A percentile compares a stretch with the other conserved stretches of the same genome.
These are phyloP conservation scores for Harringtonia lauricola DNA, from an alignment of 2,329 filamentous ascomycete species.

Conservation along the genomic window DNA sequence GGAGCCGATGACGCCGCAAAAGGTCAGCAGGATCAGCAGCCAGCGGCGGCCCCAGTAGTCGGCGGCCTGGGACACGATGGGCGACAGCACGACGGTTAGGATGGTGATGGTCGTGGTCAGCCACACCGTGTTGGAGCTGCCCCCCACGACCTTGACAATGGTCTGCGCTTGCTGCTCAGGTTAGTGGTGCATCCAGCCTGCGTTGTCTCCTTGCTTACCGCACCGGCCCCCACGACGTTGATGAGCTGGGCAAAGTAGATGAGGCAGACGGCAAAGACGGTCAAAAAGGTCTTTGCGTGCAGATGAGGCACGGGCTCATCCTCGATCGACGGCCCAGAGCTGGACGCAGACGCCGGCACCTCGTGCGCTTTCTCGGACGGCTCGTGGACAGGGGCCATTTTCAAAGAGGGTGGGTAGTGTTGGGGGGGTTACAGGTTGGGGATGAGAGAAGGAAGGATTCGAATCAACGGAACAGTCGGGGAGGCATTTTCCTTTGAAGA, in stretches of 20 bases:
- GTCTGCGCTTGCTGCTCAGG: slow-evolving; percentile 2
- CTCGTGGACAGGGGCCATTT: too few relatives aligned
- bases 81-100: slow-evolving; percentile 23
- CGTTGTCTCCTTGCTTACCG: slow-evolving; percentile 14
- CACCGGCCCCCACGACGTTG: slow-evolving; percentile 22
- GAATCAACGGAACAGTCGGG: too few relatives aligned
- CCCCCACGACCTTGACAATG: background rate
- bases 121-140: slow-evolving; percentile 18
- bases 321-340: background rate
- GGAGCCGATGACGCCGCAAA: slow-evolving; percentile 22
- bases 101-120: slow-evolving; percentile 24
- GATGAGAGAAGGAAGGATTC: too few relatives aligned
- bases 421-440: too few relatives aligned
- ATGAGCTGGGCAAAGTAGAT: slow-evolving; percentile 25
- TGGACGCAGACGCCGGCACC: background rate
- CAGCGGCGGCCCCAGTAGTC: slow-evolving; percentile 31
- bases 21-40: slow-evolving; percentile 25
- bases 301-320: slow-evolving; percentile 16
- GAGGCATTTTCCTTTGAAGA: too few relatives aligned
- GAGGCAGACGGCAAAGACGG: slow-evolving; percentile 21
- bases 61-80: slow-evolving; percentile 26
- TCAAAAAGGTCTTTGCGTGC: slow-evolving; percentile 22
- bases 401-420: too few relatives aligned
- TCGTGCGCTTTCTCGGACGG: background rate
- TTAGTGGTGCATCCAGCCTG: background rate